Evolutionary conservation across 768 basidiomycete genomes (phyloP), one percentile per base, ranked within the genome.

Genomic region (Phlebiopsis flavidoalba): DNA sequence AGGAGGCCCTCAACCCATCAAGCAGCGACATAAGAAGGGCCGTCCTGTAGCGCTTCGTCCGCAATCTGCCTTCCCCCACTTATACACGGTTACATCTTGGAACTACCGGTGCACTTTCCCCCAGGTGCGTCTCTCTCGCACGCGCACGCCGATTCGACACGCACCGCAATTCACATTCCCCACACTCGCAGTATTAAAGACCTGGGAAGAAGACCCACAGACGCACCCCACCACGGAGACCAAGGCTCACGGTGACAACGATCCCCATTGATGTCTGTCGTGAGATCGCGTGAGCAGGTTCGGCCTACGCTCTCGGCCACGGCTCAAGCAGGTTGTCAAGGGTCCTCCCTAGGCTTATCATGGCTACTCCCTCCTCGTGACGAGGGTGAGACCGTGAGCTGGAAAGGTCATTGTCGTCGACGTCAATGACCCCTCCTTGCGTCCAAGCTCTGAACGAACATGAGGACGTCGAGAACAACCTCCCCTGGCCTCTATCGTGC

Each of bases 361-460:
- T 98, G 96, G 97, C 97, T 60, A n/a, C n/a, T n/a, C n/a, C n/a
- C 83, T 98, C 60, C 88, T 98, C n/a, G n/a, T 66, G 97, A 99
- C 72, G 97, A 98, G 74, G 97, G 97, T 69, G 97, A 98, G 81
- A 98, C 97, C 66, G 97, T n/a, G n/a, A n/a, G 98, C 81, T 99
- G 97, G 97, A 99, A n/a, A 99, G 78, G 92, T 99, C 79, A 86
- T 99, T 76, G 97, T 96, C 73, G 93, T 98, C 66, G 97, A 98
- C 73, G 84, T 97, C 63, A 84, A 86, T 67, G 97, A 98, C 73
- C 96, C 97, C n/a, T n/a, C 47, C 88, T 98, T 63, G 97, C 97
- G 15, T 81, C 91, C 72, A 93, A 96, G 76, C 83, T n/a, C n/a
- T 99, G 71, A 99, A 98, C 76, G 97, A 99, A 75, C 91, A 98